Conservation (phyloP, 2,329 filamentous ascomycete genomes). For the Ramichloridium luteum region DNA sequence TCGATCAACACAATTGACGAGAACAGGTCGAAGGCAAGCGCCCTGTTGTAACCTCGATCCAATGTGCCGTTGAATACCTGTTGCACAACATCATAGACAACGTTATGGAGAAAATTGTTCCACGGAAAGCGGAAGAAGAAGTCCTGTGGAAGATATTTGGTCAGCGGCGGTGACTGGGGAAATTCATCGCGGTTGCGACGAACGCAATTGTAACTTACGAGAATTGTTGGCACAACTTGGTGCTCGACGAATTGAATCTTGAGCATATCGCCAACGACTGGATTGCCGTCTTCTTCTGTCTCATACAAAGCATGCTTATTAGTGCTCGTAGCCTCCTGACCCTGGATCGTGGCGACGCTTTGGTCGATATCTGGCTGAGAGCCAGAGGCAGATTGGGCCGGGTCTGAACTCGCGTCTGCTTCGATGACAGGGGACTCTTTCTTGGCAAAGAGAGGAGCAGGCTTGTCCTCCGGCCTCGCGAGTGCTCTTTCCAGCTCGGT, state of each 20-base stretch:
- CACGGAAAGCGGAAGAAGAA: constrained; percentile 98
- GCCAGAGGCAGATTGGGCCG: constrained; percentile 7
- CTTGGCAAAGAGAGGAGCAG: constrained; percentile 52
- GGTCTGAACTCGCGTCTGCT: constrained; percentile 3
- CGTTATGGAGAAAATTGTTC: constrained; percentile 99
- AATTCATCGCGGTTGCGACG: no score
- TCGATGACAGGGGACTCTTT: constrained; percentile 16
- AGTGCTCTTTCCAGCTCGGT: constrained; percentile 22
- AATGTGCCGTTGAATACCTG: constrained; percentile 98
- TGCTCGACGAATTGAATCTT: constrained; percentile 97
- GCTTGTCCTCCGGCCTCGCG: constrained; percentile 50
- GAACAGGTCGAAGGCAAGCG: constrained; percentile 82
- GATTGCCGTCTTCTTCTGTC: constrained; percentile 47
- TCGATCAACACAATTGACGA: constrained; percentile 12
- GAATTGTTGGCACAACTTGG: constrained; percentile 83
- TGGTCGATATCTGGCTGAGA: constrained; percentile 15
- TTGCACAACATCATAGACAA: constrained; percentile 97
- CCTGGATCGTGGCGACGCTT: constrained; percentile 23
- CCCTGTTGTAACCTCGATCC: constrained; percentile 87
- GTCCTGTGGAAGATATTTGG: constrained; percentile 42
- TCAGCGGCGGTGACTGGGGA: no score
- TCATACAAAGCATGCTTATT: constrained; percentile 36
- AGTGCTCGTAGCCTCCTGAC: constrained; percentile 10
- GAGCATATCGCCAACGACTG: constrained; percentile 85
- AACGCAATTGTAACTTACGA: constrained; percentile 54